phyloP scores from a whole-genome alignment of 306 rosid genomes.

The Malus asiatica region DNA sequence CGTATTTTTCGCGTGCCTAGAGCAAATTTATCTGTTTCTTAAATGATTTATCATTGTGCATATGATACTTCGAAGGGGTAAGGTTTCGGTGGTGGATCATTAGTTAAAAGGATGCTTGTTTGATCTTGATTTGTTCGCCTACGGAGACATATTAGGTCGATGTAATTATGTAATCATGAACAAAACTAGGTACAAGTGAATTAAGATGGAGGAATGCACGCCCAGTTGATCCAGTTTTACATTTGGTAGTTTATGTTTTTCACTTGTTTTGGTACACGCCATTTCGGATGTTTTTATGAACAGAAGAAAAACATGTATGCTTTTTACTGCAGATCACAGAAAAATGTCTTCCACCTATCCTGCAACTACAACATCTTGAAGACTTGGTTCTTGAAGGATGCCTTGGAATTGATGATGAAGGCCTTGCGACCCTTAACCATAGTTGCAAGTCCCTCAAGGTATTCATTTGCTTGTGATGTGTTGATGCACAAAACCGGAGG shows the following conservation, averaged over 20 bases:
- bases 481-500: no score
- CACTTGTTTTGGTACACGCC: background rate
- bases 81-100: background rate
- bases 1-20: no score
- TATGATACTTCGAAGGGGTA: background rate
- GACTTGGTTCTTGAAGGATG: constrained; percentile 46
- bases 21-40: no score
- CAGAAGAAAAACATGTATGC: background rate
- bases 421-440: constrained; percentile 22
- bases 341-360: constrained; percentile 31
- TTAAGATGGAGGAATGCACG: background rate
- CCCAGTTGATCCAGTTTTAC: background rate
- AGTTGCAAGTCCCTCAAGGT: constrained; percentile 33
- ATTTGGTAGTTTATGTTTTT: background rate
- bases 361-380: constrained; percentile 35
- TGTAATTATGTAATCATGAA: background rate
- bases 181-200: background rate
- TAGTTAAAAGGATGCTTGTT: background rate
- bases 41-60: no score
- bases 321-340: constrained; percentile 32
- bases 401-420: constrained; percentile 40
- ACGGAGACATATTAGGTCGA: background rate
- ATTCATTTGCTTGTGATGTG: background rate
- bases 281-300: background rate
- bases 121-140: background rate